These are phyloP conservation scores for Bryoglossum gracile DNA, from an alignment of 495 filamentous ascomycete species.

Conservation along the genomic window DNA sequence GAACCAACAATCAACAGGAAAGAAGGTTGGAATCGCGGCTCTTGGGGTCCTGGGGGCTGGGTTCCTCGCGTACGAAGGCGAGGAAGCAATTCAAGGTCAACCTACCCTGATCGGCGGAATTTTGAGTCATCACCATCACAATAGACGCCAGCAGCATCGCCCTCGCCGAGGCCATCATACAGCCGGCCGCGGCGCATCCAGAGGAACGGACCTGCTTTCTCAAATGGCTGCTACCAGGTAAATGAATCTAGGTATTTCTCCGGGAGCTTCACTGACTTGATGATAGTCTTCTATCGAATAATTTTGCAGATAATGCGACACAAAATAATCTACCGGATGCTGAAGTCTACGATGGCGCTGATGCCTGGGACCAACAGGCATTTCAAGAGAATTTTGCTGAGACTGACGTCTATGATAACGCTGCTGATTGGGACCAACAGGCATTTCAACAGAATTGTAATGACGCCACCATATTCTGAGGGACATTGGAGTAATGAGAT, in stretches of 20 bases:
- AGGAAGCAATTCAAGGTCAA: neutral
- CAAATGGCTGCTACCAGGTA: neutral
- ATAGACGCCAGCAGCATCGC: neutral
- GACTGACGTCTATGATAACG: neutral
- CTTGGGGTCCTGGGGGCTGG: neutral
- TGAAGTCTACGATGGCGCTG: too few relatives aligned
- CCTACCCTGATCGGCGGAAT: neutral
- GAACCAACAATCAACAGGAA: neutral
- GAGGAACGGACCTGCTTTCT: neutral
- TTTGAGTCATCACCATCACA: neutral
- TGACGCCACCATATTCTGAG: neutral
- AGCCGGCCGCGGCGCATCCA: too few relatives aligned
- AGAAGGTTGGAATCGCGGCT: neutral
- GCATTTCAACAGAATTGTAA: neutral
- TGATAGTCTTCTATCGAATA: neutral
- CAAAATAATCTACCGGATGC: too few relatives aligned
- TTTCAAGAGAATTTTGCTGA: neutral
- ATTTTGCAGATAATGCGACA: neutral
- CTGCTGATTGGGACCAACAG: neutral
- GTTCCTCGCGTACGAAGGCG: neutral
- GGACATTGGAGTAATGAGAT: too few relatives aligned
- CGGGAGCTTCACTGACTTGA: neutral
- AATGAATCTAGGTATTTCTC: neutral
- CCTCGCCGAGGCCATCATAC: neutral
- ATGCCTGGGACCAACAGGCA: neutral